These are phyloP conservation scores for Grigorovia jiainica DNA, from an alignment of 805 yeast genomes.

Conservation along the genomic window DNA sequence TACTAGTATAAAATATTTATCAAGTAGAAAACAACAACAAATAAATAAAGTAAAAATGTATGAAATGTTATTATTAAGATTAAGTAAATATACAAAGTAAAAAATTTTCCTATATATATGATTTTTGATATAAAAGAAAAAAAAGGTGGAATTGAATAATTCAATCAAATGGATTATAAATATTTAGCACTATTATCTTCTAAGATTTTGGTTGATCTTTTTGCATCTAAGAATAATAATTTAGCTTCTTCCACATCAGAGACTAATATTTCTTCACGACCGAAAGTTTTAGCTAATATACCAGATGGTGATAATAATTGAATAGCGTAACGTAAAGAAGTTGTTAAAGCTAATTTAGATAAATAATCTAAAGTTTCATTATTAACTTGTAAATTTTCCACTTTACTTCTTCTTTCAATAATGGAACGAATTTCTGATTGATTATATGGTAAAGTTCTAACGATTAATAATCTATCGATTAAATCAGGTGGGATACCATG, in stretches of 20 bases:
- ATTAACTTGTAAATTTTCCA: constrained; percentile 61
- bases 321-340: constrained; percentile 84
- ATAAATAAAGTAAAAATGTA: neutral
- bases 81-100: neutral
- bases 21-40: neutral
- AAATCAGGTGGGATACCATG: constrained; percentile 97
- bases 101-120: neutral
- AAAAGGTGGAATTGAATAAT: neutral
- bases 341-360: constrained; percentile 62
- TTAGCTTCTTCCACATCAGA: constrained; percentile 80
- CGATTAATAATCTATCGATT: constrained; percentile 82
- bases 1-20: too few relatives aligned
- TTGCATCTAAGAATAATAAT: constrained; percentile 73
- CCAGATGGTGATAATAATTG: constrained; percentile 89
- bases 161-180: constrained; percentile 17
- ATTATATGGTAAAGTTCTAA: constrained; percentile 83
- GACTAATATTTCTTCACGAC: constrained; percentile 57
- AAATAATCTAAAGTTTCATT: constrained; percentile 65
- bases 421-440: constrained; percentile 75
- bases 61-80: neutral
- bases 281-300: constrained; percentile 63
- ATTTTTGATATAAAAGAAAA: neutral
- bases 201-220: constrained; percentile 66
- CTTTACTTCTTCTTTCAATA: constrained; percentile 68
- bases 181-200: constrained; percentile 26